Conservation (phyloP, 805 yeast species). For the Clavispora vitiphila region DNA sequence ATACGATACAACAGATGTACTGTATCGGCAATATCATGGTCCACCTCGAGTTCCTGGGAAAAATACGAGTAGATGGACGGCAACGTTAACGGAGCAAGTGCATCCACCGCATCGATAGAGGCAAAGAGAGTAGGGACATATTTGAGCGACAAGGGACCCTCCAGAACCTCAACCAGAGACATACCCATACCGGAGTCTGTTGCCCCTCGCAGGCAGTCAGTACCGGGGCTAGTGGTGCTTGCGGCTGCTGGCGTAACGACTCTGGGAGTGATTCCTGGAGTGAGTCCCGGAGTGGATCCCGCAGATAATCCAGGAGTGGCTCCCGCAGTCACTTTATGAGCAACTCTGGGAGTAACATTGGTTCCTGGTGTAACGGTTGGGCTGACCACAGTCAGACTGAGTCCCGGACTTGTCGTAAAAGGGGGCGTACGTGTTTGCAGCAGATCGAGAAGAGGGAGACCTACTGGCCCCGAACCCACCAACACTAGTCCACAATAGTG, state of each 20-base stretch:
- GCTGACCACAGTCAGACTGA: slow-evolving; percentile 3
- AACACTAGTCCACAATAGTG: slow-evolving; percentile 75
- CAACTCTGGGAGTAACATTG: neutral
- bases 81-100: slow-evolving; percentile 17
- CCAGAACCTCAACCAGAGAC: neutral
- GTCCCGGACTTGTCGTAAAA: slow-evolving; percentile 1
- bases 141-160: slow-evolving; percentile 13
- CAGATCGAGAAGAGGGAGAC: neutral
- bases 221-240: neutral
- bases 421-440: slow-evolving; percentile 12
- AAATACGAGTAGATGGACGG: slow-evolving; percentile 42
- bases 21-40: slow-evolving; percentile 53
- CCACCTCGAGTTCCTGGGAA: slow-evolving; percentile 39
- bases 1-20: slow-evolving; percentile 57
- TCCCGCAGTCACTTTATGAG: neutral
- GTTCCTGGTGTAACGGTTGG: neutral
- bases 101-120: slow-evolving; percentile 15
- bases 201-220: neutral
- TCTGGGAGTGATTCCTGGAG: neutral
- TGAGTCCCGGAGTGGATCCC: neutral
- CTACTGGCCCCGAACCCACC: slow-evolving; percentile 3
- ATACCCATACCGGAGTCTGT: neutral
- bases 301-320: neutral
- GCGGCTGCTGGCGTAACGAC: neutral
- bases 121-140: slow-evolving; percentile 28